phyloP scores from a whole-genome alignment of 2,329 filamentous ascomycete species.

The Arthrobotrys sphaeroides region DNA sequence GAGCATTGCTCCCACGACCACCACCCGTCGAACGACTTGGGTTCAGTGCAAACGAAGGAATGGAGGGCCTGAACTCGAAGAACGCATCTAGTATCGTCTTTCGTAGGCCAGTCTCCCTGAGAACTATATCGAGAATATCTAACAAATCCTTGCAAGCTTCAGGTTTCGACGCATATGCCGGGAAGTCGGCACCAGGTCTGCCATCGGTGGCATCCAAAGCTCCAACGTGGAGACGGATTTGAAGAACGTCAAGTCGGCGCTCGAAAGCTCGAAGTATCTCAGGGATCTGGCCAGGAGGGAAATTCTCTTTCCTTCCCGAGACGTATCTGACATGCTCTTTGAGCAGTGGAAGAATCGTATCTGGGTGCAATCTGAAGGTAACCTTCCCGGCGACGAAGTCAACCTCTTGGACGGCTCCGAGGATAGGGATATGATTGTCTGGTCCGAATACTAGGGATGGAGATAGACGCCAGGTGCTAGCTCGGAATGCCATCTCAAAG shows the following conservation, averaged over 20 bases:
- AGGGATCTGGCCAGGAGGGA: not conserved
- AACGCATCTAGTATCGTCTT: constrained; percentile 37
- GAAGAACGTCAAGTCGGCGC: constrained; percentile 29
- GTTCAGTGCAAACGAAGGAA: constrained; percentile 22
- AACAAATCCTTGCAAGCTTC: constrained; percentile 14
- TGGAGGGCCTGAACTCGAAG: constrained; percentile 15
- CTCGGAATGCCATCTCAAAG: constrained; percentile 43
- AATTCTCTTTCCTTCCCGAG: not conserved
- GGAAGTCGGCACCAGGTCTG: constrained; percentile 32
- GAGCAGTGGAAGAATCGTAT: not conserved
- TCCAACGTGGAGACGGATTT: constrained; percentile 21
- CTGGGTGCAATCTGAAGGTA: constrained; percentile 25
- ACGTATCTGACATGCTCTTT: constrained; percentile 19
- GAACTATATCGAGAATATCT: constrained; percentile 18
- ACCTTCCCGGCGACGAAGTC: constrained; percentile 29
- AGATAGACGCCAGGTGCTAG: constrained; percentile 32
- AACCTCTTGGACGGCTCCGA: constrained; percentile 32
- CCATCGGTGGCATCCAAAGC: constrained; percentile 38
- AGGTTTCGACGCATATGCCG: constrained; percentile 15
- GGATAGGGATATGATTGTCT: constrained; percentile 10
- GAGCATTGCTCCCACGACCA: too few species aligned
- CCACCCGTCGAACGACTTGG: not conserved
- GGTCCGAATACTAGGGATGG: not conserved
- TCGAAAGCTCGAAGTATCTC: constrained; percentile 4
- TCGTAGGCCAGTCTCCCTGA: constrained; percentile 26